Evolutionary conservation across 352 stramenopile species (phyloP).

Genomic region (Pythium volutum): DNA sequence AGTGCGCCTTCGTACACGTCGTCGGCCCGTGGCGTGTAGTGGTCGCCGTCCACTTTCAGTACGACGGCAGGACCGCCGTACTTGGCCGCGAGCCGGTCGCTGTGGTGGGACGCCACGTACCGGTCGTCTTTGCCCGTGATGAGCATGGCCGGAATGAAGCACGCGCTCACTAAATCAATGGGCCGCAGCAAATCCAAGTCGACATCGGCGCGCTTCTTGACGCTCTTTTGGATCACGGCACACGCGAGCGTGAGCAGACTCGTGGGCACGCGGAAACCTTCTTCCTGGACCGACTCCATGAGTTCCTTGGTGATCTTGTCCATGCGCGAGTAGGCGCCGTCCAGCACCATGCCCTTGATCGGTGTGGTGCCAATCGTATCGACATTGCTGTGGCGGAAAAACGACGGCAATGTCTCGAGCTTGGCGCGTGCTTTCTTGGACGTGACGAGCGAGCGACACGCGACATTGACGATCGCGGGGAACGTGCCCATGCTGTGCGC

Average conservation of each 20-base stretch:
- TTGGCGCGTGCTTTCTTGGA: conserved; percentile 45
- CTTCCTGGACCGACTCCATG: conserved; percentile 55
- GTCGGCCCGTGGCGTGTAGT: conserved; percentile 51
- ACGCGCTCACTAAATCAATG: conserved; percentile 68
- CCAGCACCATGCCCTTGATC: conserved; percentile 69
- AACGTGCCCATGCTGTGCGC: conserved; percentile 84
- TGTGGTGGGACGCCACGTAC: conserved; percentile 69
- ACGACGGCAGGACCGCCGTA: conserved; percentile 61
- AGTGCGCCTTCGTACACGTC: conserved; percentile 50
- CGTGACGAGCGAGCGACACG: conserved; percentile 46
- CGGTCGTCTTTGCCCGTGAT: conserved; percentile 58
- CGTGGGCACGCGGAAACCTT: conserved; percentile 71
- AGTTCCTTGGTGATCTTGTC: conserved; percentile 61
- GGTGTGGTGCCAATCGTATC: conserved; percentile 40
- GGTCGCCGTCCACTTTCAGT: conserved; percentile 54
- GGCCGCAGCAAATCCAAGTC: conserved; percentile 64
- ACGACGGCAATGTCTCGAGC: conserved; percentile 54
- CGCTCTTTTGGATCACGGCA: conserved; percentile 65
- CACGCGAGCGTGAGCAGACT: conserved; percentile 67
- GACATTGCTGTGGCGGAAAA: conserved; percentile 42
- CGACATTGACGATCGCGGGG: conserved; percentile 74
- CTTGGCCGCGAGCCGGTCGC: conserved; percentile 49
- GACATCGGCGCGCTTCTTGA: conserved; percentile 75
- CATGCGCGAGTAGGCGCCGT: conserved; percentile 75
- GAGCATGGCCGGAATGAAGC: conserved; percentile 70